These are phyloP conservation scores for Pachysolen tannophilus DNA, from an alignment of 805 yeast genomes.

Conservation along the genomic window DNA sequence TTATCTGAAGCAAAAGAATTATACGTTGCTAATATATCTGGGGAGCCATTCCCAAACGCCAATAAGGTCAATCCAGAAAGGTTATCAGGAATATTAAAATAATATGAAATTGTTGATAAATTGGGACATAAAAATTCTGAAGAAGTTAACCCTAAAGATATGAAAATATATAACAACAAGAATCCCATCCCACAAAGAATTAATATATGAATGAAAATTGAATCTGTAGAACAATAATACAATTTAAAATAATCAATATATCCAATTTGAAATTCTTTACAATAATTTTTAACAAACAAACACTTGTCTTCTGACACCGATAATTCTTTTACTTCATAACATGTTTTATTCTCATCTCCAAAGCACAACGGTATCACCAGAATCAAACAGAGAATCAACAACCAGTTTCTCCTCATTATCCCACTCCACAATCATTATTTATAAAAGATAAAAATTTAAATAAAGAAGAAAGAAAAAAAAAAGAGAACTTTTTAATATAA, in stretches of 20 bases:
- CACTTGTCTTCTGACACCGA: constrained; percentile 19
- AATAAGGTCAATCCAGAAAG: constrained; percentile 82
- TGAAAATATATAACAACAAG: constrained; percentile 36
- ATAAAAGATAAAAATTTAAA: no score
- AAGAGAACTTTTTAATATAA: no score
- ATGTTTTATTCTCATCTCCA: no score
- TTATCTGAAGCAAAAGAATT: constrained; percentile 67
- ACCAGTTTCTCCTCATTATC: no score
- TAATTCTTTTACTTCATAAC: background rate
- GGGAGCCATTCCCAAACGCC: constrained; percentile 91
- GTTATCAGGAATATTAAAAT: constrained; percentile 64
- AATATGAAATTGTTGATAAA: constrained; percentile 56
- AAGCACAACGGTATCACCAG: no score
- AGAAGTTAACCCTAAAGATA: constrained; percentile 71
- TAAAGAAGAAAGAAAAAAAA: no score
- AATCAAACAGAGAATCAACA: no score
- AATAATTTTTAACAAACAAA: constrained; percentile 17
- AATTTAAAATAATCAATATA: constrained; percentile 18
- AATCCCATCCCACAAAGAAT: no score
- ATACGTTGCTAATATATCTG: constrained; percentile 81
- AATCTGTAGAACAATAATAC: constrained; percentile 21
- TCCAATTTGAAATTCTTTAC: constrained; percentile 20
- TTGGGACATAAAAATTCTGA: constrained; percentile 82
- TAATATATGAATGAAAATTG: constrained; percentile 13
- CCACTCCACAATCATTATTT: no score